Base-by-base conservation (phyloP, 2,329 filamentous ascomycete genomes). In the Chaetomium olivaceum region DNA sequence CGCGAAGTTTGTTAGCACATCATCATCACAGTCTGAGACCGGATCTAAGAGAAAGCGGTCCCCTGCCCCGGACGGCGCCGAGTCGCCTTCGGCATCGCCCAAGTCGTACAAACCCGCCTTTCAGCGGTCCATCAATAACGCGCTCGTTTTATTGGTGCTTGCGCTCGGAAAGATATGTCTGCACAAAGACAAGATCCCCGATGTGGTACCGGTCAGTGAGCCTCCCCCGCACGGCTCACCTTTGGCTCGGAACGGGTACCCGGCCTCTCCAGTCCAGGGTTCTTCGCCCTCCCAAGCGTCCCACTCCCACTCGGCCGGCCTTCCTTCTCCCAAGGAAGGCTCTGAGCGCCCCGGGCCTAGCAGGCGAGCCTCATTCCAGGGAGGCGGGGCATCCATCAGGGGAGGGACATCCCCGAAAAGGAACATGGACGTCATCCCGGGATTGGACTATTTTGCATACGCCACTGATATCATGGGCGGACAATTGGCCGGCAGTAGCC, bases 341-440 rank as follows among this genome's bases (percentile, higher is more conserved):
- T 14, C 56, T 11, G 81, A 84, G 27, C 79, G 80, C 50, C 74
- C 74, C 7, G 71, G 76, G 1, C 76, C 79, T 68, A 83, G 82
- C 71, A 80, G 86, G 69, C 80, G 86, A 60, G 79, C 80, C 4
- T 88, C 85, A 0, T 74, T 85, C 52, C 82, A 88, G 55, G 72
- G 81, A 77, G 67, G 70, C 69, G 51, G 70, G 14, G 31, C 64
- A 52, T 48, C 70, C 19, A 43, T 57, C n/a, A 69, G 70, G 63
- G 33, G 65, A 14, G 61, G 50, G 9, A 65, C 60, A 3, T 68
- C 70, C 8, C 65, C 74, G 7, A 80, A 74, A 69, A 70, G 85
- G 71, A 97, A 96, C 74, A 83, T 95, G 59, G 93, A 98, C 72
- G 85, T 91, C 7, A 91, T 97, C 67, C 94, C 95, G 0, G 95